Base-by-base conservation (phyloP, 768 basidiomycete species). In the Hebeloma cylindrosporum region DNA sequence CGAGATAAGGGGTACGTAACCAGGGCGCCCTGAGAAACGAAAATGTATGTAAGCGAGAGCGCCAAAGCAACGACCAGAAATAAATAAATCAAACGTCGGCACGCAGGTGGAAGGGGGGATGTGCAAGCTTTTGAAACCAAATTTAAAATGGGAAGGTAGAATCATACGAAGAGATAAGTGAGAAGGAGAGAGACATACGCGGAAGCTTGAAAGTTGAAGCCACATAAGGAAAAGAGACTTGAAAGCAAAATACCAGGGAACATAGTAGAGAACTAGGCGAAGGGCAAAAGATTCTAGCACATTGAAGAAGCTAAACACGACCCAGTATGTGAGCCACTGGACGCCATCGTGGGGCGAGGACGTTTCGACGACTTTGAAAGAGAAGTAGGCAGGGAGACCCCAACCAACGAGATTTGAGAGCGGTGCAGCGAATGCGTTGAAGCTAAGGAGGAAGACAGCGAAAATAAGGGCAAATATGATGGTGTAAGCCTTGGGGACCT, bases 251-350 rank as follows among this genome's bases (percentile, higher is more conserved):
- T 94, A 96, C 87, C 92, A 93, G 32, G 93, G 90, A 56, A 93
- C 59, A 62, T 93, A 97, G 74, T 93, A 91, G 53, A 96, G 82
- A 48, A 96, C 78, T 47, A 87, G 47, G 40, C 86, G 80, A 50
- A 89, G 73, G 40, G 88, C 89, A 56, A 94, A 76, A 59, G 80
- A 84, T 72, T 96, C 94, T 47, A 88, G 57, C 68, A 96, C 89
- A 73, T 86, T 94, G 78, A 96, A 83, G 66, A 83, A 86, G 43
- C 91, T 92, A 56, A 95, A 94, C 43, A 94, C 78, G 61, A 89
- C 77, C 95, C 95, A 97, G 76, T 97, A 97, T 3, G 93, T 94
- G 60, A 96, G 77, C 93, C 93, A 96, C 70, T 95, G 93, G 57
- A 86, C 74, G 67, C 94, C 88, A 53, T 94, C 91, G 53, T 83